A percentile compares a stretch with the other conserved stretches of the same genome.
Evolutionary conservation across 75 land plant species (phyloP).

Genomic region (Pinus tabuliformis): DNA sequence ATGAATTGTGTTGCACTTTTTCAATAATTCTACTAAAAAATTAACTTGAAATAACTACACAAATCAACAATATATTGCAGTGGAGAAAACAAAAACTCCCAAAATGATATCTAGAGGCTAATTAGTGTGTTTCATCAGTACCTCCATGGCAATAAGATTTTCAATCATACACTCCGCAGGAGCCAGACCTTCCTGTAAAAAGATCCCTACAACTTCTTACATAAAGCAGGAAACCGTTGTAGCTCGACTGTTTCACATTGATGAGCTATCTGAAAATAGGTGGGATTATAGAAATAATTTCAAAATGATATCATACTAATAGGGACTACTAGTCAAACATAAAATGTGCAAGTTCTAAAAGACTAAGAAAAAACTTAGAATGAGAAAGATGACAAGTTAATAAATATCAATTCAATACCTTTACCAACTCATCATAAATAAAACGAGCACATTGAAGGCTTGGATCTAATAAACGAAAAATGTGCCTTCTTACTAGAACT

Average conservation of each 20-base stretch:
- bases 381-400: conserved; percentile 4
- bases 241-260: conserved; percentile 68
- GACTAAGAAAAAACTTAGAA: not conserved
- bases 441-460: conserved; percentile 95
- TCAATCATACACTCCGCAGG: conserved; percentile 93
- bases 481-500: conserved; percentile 80
- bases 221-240: conserved; percentile 76
- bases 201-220: conserved; percentile 79
- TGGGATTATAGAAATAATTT: not conserved
- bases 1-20: not conserved
- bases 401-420: conserved; percentile 42
- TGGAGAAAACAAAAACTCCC: not conserved
- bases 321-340: not conserved
- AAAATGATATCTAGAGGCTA: not conserved
- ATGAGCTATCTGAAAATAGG: conserved; percentile 76
- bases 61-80: not conserved
- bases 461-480: conserved; percentile 87
- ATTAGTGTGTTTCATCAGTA: conserved; percentile 21
- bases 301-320: not conserved
- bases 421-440: conserved; percentile 90
- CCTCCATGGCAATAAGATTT: conserved; percentile 99
- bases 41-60: not conserved
- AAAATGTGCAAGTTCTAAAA: not conserved
- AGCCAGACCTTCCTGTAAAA: conserved; percentile 75
- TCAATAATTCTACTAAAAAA: not conserved